phyloP scores from a whole-genome alignment of 805 yeast species.

The Sugiyamaella mastotermitis region DNA sequence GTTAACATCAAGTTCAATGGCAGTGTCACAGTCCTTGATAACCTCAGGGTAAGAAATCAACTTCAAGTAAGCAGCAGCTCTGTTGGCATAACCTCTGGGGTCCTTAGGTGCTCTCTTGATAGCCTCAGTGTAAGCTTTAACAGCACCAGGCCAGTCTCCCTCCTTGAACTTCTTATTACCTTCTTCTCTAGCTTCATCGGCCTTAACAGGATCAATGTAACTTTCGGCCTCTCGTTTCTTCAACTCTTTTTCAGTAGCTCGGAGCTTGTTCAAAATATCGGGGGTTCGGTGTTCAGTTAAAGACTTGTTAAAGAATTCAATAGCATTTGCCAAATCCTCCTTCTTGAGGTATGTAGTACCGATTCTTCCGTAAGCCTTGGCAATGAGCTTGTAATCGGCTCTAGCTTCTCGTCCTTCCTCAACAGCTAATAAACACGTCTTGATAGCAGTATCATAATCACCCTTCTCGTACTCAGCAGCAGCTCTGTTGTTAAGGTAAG shows the following conservation, averaged over 20 bases:
- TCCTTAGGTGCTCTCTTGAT: slow-evolving; percentile 95
- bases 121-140: slow-evolving; percentile 92
- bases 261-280: slow-evolving; percentile 79
- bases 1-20: slow-evolving; percentile 79
- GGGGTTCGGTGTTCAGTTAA: slow-evolving; percentile 97
- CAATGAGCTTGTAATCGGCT: slow-evolving; percentile 86
- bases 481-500: slow-evolving; percentile 91
- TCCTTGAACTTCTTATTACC: slow-evolving; percentile 87
- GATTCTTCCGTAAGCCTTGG: slow-evolving; percentile 88
- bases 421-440: slow-evolving; percentile 74
- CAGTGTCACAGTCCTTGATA: slow-evolving; percentile 82
- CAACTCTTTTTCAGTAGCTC: slow-evolving; percentile 79
- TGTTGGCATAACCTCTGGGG: slow-evolving; percentile 93
- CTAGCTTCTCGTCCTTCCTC: slow-evolving; percentile 85
- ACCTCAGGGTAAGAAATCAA: slow-evolving; percentile 97
- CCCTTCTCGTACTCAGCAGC: slow-evolving; percentile 98
- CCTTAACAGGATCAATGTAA: slow-evolving; percentile 84
- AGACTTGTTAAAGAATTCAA: slow-evolving; percentile 76
- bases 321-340: slow-evolving; percentile 67
- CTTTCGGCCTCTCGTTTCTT: slow-evolving; percentile 71
- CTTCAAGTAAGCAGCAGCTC: slow-evolving; percentile 96
- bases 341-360: slow-evolving; percentile 77
- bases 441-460: slow-evolving; percentile 78
- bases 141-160: slow-evolving; percentile 96
- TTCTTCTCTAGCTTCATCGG: slow-evolving; percentile 88